Conservation (phyloP, 495 filamentous ascomycete species). For the Xylaria nigripes region DNA sequence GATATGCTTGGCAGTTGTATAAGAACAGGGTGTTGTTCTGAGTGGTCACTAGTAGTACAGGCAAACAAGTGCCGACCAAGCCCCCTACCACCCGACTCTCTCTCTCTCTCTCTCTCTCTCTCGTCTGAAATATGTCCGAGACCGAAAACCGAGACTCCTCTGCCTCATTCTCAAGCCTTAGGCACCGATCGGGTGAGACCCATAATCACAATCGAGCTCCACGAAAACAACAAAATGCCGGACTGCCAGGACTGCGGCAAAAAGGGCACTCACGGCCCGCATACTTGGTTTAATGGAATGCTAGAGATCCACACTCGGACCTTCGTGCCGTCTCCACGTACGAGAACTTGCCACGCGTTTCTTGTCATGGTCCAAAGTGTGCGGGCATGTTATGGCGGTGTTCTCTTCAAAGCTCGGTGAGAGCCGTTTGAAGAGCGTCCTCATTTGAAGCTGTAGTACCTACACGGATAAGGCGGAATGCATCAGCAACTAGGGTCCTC, state of each 20-base stretch:
- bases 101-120: neutral
- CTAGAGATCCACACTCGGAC: constrained; percentile 16
- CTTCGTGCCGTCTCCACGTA: constrained; percentile 39
- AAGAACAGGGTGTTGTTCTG: neutral
- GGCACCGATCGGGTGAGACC: constrained; percentile 18
- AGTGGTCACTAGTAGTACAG: neutral
- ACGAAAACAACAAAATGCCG: constrained; percentile 42
- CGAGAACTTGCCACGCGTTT: constrained; percentile 34
- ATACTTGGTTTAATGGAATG: neutral
- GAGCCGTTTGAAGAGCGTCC: constrained; percentile 18
- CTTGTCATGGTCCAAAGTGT: constrained; percentile 39
- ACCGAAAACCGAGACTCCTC: neutral
- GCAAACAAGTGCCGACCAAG: neutral
- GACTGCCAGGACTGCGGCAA: constrained; percentile 37
- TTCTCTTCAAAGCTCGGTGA: constrained; percentile 36
- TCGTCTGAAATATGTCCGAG: neutral
- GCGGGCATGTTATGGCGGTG: constrained; percentile 21
- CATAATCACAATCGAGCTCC: constrained; percentile 28
- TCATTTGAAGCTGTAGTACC: constrained; percentile 17
- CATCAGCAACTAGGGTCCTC: constrained; percentile 40
- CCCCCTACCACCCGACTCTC: neutral
- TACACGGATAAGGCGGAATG: constrained; percentile 33
- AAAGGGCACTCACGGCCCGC: constrained; percentile 37
- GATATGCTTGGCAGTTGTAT: neutral
- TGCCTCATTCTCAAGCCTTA: neutral